phyloP scores from a whole-genome alignment of 139 green algal genomes.

The Yamagishiella unicocca region DNA sequence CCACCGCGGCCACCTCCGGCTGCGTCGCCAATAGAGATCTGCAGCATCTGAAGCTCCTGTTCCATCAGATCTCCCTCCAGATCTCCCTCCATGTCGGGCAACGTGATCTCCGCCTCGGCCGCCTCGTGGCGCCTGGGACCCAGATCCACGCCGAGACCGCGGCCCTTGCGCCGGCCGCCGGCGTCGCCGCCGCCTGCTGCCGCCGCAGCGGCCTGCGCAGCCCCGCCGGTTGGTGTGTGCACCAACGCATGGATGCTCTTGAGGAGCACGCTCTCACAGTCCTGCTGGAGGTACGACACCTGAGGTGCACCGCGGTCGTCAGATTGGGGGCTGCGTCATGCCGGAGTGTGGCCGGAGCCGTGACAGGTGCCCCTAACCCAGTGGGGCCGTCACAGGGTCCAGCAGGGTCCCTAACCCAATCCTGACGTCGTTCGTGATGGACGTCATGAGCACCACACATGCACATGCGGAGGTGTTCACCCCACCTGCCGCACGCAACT shows the following conservation, averaged over 20 bases:
- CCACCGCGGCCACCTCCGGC: neutral
- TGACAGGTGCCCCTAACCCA: neutral
- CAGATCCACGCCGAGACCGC: neutral
- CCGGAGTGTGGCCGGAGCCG: neutral
- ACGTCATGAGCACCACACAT: neutral
- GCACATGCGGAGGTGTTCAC: neutral
- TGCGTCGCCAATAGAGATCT: neutral
- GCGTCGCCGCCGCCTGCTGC: neutral
- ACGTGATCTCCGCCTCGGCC: neutral
- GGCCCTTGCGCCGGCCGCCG: neutral
- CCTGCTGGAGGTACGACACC: constrained; percentile 20
- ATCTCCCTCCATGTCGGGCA: neutral
- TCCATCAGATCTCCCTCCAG: neutral
- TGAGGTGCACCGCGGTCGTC: too few relatives aligned
- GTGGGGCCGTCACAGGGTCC: neutral
- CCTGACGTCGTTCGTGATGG: neutral
- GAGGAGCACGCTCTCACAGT: constrained; percentile 12
- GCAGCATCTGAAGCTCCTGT: neutral
- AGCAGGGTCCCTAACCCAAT: too few relatives aligned
- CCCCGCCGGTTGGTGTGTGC: neutral
- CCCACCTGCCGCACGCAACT: too few relatives aligned
- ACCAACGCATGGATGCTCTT: neutral
- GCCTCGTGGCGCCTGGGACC: neutral
- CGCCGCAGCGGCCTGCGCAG: neutral
- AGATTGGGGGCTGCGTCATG: neutral